phyloP scores from a whole-genome alignment of 306 rosid genomes.

The Corylus avellana region DNA sequence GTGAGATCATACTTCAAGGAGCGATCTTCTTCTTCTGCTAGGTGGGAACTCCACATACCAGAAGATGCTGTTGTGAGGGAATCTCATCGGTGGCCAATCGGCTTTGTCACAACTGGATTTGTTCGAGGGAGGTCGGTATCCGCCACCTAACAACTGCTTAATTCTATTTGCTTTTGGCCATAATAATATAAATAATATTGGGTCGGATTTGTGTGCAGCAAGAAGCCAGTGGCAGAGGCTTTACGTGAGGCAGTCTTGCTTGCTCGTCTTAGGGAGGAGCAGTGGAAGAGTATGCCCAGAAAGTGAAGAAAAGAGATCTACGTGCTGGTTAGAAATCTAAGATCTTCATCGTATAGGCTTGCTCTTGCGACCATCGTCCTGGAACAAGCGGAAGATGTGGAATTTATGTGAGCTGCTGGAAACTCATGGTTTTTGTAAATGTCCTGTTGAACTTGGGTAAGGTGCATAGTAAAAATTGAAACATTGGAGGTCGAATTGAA shows the following conservation, averaged over 20 bases:
- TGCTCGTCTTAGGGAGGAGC: slow-evolving; percentile 60
- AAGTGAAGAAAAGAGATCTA: slow-evolving; percentile 66
- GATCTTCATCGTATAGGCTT: slow-evolving; percentile 72
- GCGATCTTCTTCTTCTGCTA: slow-evolving; percentile 45
- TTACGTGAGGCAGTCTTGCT: slow-evolving; percentile 68
- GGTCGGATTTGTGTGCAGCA: slow-evolving; percentile 52
- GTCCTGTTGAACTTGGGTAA: not conserved
- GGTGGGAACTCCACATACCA: slow-evolving; percentile 72
- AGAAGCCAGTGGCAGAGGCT: slow-evolving; percentile 67
- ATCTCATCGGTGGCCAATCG: slow-evolving; percentile 82
- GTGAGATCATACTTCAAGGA: slow-evolving; percentile 55
- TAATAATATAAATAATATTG: not conserved
- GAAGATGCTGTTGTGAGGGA: slow-evolving; percentile 43
- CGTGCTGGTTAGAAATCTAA: slow-evolving; percentile 76
- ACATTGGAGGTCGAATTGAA: no score
- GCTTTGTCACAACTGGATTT: slow-evolving; percentile 72
- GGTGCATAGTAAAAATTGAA: no score
- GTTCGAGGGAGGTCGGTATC: slow-evolving; percentile 71
- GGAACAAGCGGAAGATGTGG: slow-evolving; percentile 58
- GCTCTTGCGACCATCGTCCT: slow-evolving; percentile 73
- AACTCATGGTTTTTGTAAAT: slow-evolving; percentile 4
- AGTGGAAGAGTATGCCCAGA: slow-evolving; percentile 47
- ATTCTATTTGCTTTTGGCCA: not conserved
- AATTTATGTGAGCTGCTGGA: slow-evolving; percentile 39
- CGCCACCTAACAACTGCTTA: not conserved